phyloP scores from a whole-genome alignment of 1,139 yeast species.

The Citeromyces siamensis region DNA sequence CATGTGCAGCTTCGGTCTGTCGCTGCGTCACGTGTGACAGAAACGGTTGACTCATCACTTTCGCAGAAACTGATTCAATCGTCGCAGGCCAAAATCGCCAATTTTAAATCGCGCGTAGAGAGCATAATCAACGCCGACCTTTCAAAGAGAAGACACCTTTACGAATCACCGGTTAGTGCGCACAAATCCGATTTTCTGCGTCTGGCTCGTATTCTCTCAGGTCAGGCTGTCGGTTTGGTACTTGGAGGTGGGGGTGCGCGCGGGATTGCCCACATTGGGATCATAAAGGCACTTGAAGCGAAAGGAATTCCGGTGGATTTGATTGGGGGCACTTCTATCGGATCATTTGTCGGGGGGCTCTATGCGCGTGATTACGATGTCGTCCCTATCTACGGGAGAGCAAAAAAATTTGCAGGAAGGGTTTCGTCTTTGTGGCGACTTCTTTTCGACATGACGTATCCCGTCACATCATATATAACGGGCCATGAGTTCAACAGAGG shows the following conservation, averaged over 20 bases:
- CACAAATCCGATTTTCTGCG: slow-evolving; percentile 86
- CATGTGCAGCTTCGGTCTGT: slow-evolving; percentile 42
- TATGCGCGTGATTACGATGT: slow-evolving; percentile 88
- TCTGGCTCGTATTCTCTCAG: slow-evolving; percentile 78
- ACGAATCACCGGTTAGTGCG: slow-evolving; percentile 34
- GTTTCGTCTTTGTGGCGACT: slow-evolving; percentile 83
- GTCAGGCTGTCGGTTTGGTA: slow-evolving; percentile 89
- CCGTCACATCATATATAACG: slow-evolving; percentile 87
- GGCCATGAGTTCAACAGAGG: slow-evolving; percentile 97
- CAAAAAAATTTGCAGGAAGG: slow-evolving; percentile 77
- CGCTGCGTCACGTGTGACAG: slow-evolving; percentile 9
- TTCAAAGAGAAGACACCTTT: slow-evolving; percentile 5
- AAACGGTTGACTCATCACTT: slow-evolving; percentile 12
- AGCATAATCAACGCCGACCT: slow-evolving; percentile 16
- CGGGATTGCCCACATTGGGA: slow-evolving; percentile 87
- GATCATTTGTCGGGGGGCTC: slow-evolving; percentile 89
- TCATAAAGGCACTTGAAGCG: slow-evolving; percentile 86
- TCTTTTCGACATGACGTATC: slow-evolving; percentile 76
- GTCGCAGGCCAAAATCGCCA: slow-evolving; percentile 9
- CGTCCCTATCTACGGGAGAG: slow-evolving; percentile 83
- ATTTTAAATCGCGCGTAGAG: slow-evolving; percentile 14
- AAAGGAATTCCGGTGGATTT: slow-evolving; percentile 89
- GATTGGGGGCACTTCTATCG: slow-evolving; percentile 94
- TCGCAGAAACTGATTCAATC: slow-evolving; percentile 6
- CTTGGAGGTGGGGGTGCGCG: slow-evolving; percentile 98